These are phyloP conservation scores for Kluyveromyces sp. DNA, from an alignment of 1,139 yeast species.

Conservation along the genomic window DNA sequence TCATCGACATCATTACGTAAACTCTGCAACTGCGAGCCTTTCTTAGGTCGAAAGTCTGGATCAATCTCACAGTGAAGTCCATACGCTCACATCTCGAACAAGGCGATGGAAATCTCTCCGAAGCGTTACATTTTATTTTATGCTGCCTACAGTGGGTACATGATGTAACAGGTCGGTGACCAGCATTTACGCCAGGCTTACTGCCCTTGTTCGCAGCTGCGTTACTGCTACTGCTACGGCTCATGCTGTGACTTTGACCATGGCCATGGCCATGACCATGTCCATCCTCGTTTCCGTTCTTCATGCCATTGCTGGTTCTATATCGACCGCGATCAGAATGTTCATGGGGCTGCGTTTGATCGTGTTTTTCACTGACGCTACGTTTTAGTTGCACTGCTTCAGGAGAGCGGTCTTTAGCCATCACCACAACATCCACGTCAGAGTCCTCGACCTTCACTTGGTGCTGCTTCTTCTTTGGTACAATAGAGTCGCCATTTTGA, in stretches of 20 bases:
- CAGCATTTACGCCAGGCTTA: constrained; percentile 25
- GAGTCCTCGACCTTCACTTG: constrained; percentile 3
- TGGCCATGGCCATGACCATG: too few relatives aligned
- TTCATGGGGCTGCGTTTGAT: too few relatives aligned
- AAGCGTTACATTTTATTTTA: constrained; percentile 87
- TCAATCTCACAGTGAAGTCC: constrained; percentile 80
- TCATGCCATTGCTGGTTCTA: too few relatives aligned
- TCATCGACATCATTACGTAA: constrained; percentile 80
- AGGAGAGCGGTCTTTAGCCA: neutral
- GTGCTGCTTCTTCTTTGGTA: neutral
- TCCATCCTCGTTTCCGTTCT: too few relatives aligned
- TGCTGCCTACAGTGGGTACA: constrained; percentile 95
- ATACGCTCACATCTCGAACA: constrained; percentile 77
- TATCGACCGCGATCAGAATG: too few relatives aligned
- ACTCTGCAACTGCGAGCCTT: constrained; percentile 83
- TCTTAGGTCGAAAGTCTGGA: constrained; percentile 84
- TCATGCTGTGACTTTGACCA: too few relatives aligned
- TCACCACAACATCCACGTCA: neutral
- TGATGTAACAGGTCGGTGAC: constrained; percentile 81
- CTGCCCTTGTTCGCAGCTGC: neutral
- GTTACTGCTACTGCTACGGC: neutral
- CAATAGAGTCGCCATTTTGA: neutral
- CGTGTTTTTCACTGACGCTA: too few relatives aligned
- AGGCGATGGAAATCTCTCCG: constrained; percentile 73
- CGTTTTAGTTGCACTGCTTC: neutral